Evolutionary conservation across 1,284 basidiomycete species (phyloP).

Genomic region (Fomitopsis schrenkii): DNA sequence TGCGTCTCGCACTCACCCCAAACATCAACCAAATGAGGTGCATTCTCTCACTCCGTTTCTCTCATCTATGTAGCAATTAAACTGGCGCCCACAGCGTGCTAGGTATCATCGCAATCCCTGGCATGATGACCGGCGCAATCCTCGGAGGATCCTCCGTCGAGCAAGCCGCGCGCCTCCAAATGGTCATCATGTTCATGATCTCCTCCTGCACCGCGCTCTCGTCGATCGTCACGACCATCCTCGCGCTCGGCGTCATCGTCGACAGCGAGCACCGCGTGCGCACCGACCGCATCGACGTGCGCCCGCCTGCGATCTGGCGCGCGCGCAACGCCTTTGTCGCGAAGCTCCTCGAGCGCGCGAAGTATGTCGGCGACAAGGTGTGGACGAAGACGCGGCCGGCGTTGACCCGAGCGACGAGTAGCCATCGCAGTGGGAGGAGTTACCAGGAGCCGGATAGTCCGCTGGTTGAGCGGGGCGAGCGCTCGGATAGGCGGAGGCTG

Average conservation of each 20-base stretch:
- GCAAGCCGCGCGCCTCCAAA: constrained; percentile 81
- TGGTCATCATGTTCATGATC: constrained; percentile 93
- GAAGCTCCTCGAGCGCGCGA: constrained; percentile 12
- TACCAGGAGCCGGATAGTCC: constrained; percentile 3
- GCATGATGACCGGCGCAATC: constrained; percentile 90
- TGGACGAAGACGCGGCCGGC: constrained; percentile 3
- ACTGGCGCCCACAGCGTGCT: constrained; percentile 49
- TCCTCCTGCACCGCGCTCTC: constrained; percentile 70
- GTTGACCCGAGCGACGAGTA: background rate
- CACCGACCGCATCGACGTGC: constrained; percentile 57
- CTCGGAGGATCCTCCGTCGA: constrained; percentile 80
- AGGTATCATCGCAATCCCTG: constrained; percentile 73
- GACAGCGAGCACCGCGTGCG: constrained; percentile 70
- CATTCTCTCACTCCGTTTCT: constrained; percentile 10
- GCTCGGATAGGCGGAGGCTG: constrained; percentile 4
- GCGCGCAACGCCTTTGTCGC: constrained; percentile 18
- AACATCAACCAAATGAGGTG: constrained; percentile 85
- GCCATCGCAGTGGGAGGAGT: background rate
- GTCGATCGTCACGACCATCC: constrained; percentile 58
- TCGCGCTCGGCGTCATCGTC: constrained; percentile 57
- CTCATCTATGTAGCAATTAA: background rate
- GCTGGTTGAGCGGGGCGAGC: background rate
- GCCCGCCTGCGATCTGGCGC: constrained; percentile 47
- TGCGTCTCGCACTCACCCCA: constrained; percentile 76
- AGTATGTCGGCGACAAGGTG: constrained; percentile 1